Base-by-base conservation (phyloP, 2,329 filamentous ascomycete species). In the Cladorrhinum sp. region DNA sequence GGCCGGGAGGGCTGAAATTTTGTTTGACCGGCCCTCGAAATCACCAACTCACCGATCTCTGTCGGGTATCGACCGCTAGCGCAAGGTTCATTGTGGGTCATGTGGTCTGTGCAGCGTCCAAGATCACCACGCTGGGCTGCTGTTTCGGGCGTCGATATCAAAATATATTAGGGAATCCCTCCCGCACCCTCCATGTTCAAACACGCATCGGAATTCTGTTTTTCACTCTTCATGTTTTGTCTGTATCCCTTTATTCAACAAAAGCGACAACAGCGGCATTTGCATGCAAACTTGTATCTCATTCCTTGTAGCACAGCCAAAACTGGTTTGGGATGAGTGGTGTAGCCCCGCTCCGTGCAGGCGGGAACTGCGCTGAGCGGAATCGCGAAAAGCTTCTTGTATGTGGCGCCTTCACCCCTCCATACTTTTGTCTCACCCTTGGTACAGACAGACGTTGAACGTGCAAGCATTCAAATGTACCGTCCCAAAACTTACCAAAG, bases 301-400 rank as follows among this genome's bases (percentile, higher is more conserved):
- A 1, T 33, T 49, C 20, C 9, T n/a, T 54, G n/a, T 20, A 54
- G 18, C 2, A 3, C 46, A 21, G 16, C 21, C 39, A 30, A 26
- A 49, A 12, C 20, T 14, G 50, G 21, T 30, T 21, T 26, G 59
- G 57, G 33, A 63, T 65, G 63, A 57, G 53, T 33, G 58, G 14
- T n/a, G n/a, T 28, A 4, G 23, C 24, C 42, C 49, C 55, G 18
- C 36, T 57, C 5, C 48, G 49, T 5, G 50, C 50, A 18, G 52
- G 39, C 53, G 55, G 55, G 3, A 53, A 49, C 20, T 33, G 51
- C 16, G 63, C 61, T 16, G 61, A 60, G 21, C 57, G 52, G 23
- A 63, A 63, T 26, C 58, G 33, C 10, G 46, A 58, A 48, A 63
- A 46, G 46, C 61, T 65, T 21, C 14, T 58, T 48, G 63, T 65